Evolutionary conservation across 2,329 filamentous ascomycete species (phyloP).

Genomic region (Lachnellula suecica): DNA sequence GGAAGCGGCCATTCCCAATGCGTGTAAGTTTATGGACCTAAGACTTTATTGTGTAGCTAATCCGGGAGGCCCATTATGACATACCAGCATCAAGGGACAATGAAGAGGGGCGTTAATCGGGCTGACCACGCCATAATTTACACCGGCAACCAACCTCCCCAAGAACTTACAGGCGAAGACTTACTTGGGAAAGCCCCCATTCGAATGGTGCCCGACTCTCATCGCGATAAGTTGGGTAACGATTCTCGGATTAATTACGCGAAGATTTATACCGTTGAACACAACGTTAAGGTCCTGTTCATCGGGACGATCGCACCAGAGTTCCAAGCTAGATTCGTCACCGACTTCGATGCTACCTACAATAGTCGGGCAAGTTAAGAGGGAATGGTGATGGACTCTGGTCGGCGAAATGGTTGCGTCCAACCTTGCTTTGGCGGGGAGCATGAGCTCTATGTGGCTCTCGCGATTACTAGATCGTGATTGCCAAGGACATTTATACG

Average conservation of each 20-base stretch:
- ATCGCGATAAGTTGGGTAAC: conserved; percentile 7
- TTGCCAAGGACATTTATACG: neutral
- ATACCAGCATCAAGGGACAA: neutral
- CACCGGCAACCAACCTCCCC: neutral
- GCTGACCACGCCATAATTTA: conserved; percentile 2
- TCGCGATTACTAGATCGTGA: neutral
- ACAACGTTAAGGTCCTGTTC: conserved; percentile 26
- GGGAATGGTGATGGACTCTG: too few relatives aligned
- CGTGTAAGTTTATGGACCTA: conserved; percentile 15
- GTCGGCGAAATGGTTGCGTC: too few relatives aligned
- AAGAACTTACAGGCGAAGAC: neutral
- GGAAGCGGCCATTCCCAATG: conserved; percentile 15
- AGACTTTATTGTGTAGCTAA: neutral
- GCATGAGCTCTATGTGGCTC: too few relatives aligned
- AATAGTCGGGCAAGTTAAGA: too few relatives aligned
- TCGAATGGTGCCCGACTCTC: neutral
- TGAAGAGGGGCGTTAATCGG: neutral
- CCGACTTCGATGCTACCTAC: conserved; percentile 12
- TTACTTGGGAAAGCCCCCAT: conserved; percentile 8
- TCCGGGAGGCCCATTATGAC: conserved; percentile 5
- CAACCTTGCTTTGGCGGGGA: too few relatives aligned
- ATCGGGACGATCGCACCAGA: conserved; percentile 16
- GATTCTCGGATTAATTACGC: conserved; percentile 25
- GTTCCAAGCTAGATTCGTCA: neutral
- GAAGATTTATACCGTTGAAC: conserved; percentile 28